Percentiles rank a stretch among this genome's conserved stretches.
These are phyloP conservation scores for Aspergillus amoenus DNA, from an alignment of 2,329 filamentous ascomycete genomes.

Conservation along the genomic window DNA sequence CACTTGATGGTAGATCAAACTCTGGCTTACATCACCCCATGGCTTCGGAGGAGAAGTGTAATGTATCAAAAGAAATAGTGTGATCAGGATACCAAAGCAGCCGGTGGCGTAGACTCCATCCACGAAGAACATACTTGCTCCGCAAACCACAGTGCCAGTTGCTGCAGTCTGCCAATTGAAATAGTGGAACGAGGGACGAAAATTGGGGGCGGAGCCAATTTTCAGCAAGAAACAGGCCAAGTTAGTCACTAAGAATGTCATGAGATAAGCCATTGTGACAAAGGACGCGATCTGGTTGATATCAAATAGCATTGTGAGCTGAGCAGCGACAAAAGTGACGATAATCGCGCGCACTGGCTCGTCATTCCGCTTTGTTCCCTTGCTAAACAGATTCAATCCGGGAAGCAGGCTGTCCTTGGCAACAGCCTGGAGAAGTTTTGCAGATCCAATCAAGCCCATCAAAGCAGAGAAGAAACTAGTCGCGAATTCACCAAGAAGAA, in stretches of 20 bases:
- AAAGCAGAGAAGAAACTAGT: constrained; percentile 81
- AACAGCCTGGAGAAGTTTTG: constrained; percentile 81
- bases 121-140: constrained; percentile 85
- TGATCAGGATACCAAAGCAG: constrained; percentile 69
- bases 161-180: constrained; percentile 85
- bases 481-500: constrained; percentile 79
- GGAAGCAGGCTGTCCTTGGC: constrained; percentile 77
- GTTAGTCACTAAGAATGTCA: constrained; percentile 89
- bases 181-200: constrained; percentile 82
- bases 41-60: constrained; percentile 81
- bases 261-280: constrained; percentile 87
- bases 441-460: constrained; percentile 83
- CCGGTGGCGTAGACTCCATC: constrained; percentile 76
- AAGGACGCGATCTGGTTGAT: constrained; percentile 87
- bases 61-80: constrained; percentile 82
- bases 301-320: constrained; percentile 77
- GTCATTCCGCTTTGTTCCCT: constrained; percentile 69
- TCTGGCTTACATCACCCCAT: constrained; percentile 89
- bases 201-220: constrained; percentile 84
- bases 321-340: constrained; percentile 71
- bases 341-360: constrained; percentile 76
- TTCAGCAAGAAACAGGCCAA: constrained; percentile 83
- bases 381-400: constrained; percentile 70
- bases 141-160: constrained; percentile 71
- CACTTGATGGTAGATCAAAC: constrained; percentile 84